Evolutionary conservation across 2,329 filamentous ascomycete species (phyloP).

Genomic region (Colletotrichum sp.): DNA sequence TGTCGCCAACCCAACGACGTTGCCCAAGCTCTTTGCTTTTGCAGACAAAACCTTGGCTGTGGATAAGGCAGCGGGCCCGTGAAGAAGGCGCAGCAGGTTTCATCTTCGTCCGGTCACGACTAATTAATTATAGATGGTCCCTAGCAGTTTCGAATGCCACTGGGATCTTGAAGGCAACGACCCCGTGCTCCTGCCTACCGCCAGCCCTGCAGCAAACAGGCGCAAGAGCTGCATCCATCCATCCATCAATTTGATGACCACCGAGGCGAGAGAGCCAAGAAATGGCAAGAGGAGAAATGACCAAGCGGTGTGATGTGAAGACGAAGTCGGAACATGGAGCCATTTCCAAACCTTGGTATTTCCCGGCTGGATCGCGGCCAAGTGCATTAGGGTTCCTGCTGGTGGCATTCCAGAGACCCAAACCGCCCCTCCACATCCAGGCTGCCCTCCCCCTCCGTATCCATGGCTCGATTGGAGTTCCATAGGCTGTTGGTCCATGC

Average conservation of each 20-base stretch:
- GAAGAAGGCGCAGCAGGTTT: constrained; percentile 32
- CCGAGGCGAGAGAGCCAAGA: background rate
- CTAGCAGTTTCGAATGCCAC: constrained; percentile 10
- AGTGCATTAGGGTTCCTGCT: constrained; percentile 12
- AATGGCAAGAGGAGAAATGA: background rate
- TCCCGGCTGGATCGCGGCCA: background rate
- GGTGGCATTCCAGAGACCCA: constrained; percentile 1
- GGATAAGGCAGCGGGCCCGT: background rate
- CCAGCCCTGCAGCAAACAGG: background rate
- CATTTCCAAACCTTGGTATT: background rate
- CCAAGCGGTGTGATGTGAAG: constrained; percentile 7
- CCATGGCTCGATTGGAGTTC: background rate
- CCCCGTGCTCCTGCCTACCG: background rate
- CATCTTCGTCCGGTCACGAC: constrained; percentile 24
- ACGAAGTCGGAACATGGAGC: background rate
- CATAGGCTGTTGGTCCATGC: constrained; percentile 2
- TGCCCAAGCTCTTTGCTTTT: constrained; percentile 3
- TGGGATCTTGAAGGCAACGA: background rate
- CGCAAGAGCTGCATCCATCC: background rate
- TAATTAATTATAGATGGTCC: constrained; percentile 5
- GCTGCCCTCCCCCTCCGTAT: background rate
- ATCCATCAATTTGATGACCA: background rate
- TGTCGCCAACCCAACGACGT: background rate
- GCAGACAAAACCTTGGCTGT: background rate
- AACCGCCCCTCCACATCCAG: background rate